These are phyloP conservation scores for Neonothopanus nambi DNA, from an alignment of 1,284 basidiomycete genomes.

Conservation along the genomic window DNA sequence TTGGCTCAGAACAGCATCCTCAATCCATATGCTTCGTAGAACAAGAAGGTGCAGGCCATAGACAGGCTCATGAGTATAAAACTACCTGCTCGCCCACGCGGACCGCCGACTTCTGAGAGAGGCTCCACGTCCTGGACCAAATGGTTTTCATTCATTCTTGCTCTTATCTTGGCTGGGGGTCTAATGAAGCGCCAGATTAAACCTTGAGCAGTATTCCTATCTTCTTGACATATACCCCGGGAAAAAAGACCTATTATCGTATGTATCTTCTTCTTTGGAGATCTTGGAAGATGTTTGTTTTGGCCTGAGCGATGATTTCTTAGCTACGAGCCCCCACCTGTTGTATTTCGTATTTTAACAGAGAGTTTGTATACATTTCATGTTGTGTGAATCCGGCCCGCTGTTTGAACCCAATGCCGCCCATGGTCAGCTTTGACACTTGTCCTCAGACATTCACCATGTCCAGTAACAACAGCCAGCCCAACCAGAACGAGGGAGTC, in stretches of 20 bases:
- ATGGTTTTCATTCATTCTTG: conserved; percentile 15
- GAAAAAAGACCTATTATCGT: too few relatives aligned
- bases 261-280: too few relatives aligned
- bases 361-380: too few relatives aligned
- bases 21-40: conserved; percentile 3
- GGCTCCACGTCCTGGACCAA: conserved; percentile 12
- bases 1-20: background rate
- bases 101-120: conserved; percentile 28
- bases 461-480: background rate
- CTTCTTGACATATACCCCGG: too few relatives aligned
- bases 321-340: too few relatives aligned
- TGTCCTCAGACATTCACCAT: background rate
- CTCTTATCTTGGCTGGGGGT: conserved; percentile 12
- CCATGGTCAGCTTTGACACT: too few relatives aligned
- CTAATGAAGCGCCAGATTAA: conserved; percentile 12
- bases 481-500: too few relatives aligned
- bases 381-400: too few relatives aligned
- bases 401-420: too few relatives aligned
- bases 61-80: conserved; percentile 24
- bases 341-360: too few relatives aligned
- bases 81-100: conserved; percentile 43
- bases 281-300: too few relatives aligned
- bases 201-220: background rate
- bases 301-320: too few relatives aligned
- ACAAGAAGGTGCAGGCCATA: conserved; percentile 30